Conservation (phyloP, 768 basidiomycete species). For the Tylopilus subfusipes region DNA sequence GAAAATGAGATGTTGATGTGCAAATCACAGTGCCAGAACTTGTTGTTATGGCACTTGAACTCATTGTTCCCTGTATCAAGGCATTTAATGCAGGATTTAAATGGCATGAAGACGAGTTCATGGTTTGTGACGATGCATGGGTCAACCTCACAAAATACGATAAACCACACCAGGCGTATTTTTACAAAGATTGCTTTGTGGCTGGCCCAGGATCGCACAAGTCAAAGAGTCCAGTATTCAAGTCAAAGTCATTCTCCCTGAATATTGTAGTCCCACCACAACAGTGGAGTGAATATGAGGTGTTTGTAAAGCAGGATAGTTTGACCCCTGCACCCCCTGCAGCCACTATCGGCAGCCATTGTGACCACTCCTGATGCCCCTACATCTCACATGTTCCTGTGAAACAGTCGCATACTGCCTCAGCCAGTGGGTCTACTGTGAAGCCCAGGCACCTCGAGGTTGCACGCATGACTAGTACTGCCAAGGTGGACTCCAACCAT, state of each 20-base stretch:
- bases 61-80: neutral
- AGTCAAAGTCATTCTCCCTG: neutral
- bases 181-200: neutral
- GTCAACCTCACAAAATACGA: neutral
- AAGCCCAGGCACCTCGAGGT: too few relatives aligned
- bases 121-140: neutral
- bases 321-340: too few relatives aligned
- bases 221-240: neutral
- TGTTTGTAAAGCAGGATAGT: too few relatives aligned
- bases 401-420: too few relatives aligned
- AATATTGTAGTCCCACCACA: neutral
- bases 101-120: neutral
- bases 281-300: neutral
- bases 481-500: too few relatives aligned
- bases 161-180: neutral
- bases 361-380: too few relatives aligned
- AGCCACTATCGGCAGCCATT: too few relatives aligned
- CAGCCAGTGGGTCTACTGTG: too few relatives aligned
- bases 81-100: neutral
- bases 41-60: neutral
- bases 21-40: neutral
- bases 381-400: too few relatives aligned
- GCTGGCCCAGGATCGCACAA: neutral
- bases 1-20: neutral
- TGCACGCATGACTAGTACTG: too few relatives aligned